Evolutionary conservation across 345 rosid species (phyloP).

Genomic region (Brassica juncea): DNA sequence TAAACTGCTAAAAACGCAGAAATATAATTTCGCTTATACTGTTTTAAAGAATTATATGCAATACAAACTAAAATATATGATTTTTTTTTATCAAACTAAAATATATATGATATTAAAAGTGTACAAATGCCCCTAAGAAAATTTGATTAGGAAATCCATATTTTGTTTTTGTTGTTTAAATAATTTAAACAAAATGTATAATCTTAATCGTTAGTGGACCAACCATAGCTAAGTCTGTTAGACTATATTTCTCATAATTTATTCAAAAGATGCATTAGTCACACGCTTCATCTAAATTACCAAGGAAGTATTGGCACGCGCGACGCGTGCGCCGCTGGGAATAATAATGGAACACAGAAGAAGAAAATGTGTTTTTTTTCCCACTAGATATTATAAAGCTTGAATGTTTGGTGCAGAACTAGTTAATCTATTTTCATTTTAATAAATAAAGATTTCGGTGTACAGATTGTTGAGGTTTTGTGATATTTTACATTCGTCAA

Average conservation of each 20-base stretch:
- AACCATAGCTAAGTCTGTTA: background rate
- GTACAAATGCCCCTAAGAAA: too few relatives aligned
- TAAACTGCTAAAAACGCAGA: too few relatives aligned
- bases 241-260: background rate
- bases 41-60: background rate
- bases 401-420: background rate
- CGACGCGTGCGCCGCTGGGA: slow-evolving; percentile 30
- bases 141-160: background rate
- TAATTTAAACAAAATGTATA: background rate
- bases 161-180: background rate
- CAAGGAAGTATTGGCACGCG: slow-evolving; percentile 39
- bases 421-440: background rate
- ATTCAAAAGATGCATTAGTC: slow-evolving; percentile 20
- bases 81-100: too few relatives aligned
- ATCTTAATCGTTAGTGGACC: background rate
- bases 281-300: slow-evolving; percentile 16
- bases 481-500: too few relatives aligned
- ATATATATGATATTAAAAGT: too few relatives aligned
- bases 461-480: too few relatives aligned
- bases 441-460: too few relatives aligned
- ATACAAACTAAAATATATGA: too few relatives aligned
- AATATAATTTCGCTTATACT: too few relatives aligned
- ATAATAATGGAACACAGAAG: slow-evolving; percentile 4
- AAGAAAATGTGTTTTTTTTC: background rate
- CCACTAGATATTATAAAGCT: background rate